A percentile compares a stretch with the other conserved stretches of the same genome.
phyloP scores from a whole-genome alignment of 805 yeast species.

The Cyberlindnera meyerae region DNA sequence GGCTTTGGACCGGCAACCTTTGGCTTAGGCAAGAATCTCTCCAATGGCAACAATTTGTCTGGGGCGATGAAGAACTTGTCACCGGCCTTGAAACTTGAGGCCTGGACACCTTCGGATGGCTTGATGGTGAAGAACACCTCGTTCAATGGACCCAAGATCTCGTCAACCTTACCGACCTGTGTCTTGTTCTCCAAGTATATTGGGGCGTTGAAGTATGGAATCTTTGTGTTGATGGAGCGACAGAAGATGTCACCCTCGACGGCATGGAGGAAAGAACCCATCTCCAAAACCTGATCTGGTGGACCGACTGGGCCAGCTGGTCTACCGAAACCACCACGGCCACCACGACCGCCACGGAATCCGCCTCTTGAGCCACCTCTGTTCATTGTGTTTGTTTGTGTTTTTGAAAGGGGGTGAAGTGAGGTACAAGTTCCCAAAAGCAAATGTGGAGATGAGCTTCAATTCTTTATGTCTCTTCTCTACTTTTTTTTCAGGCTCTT shows the following conservation, averaged over 20 bases:
- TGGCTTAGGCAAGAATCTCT: conserved; percentile 96
- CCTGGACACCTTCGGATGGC: conserved; percentile 94
- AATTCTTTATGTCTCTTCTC: conserved; percentile 5
- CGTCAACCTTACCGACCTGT: conserved; percentile 96
- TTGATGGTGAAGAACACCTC: conserved; percentile 97
- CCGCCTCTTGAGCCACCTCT: conserved; percentile 49
- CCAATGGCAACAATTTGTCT: conserved; percentile 91
- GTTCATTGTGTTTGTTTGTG: conserved; percentile 28
- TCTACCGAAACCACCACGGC: conserved; percentile 57
- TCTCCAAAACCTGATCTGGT: conserved; percentile 89
- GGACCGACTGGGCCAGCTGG: conserved; percentile 84
- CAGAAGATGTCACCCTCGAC: conserved; percentile 98
- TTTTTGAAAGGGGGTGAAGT: neutral
- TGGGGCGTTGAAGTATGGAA: conserved; percentile 98
- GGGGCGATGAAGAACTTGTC: conserved; percentile 95
- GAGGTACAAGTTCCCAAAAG: neutral
- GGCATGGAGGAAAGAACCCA: conserved; percentile 88
- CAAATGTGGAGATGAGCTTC: conserved; percentile 14
- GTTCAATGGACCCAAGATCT: conserved; percentile 93
- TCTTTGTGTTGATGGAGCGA: conserved; percentile 86
- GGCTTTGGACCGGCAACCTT: conserved; percentile 81
- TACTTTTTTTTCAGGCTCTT: no score
- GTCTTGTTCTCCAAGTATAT: conserved; percentile 94
- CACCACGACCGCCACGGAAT: conserved; percentile 53
- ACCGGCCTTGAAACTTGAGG: conserved; percentile 87